phyloP scores from a whole-genome alignment of 768 basidiomycete species.

The Pisolithus microcarpus region DNA sequence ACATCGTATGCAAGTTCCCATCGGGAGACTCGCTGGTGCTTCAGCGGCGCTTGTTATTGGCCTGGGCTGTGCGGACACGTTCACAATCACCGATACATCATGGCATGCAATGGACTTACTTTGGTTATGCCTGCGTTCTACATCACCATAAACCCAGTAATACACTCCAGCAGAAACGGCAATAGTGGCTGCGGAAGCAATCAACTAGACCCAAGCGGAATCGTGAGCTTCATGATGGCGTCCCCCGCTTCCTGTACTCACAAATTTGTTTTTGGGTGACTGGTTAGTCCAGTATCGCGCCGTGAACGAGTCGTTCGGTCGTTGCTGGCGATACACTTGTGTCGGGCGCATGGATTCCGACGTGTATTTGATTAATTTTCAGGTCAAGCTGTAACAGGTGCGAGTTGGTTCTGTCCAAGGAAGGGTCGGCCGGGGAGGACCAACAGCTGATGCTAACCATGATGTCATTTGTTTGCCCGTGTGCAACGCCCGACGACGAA shows the following conservation, averaged over 20 bases:
- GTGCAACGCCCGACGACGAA: neutral
- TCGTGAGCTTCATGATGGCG: neutral
- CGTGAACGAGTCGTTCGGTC: slow-evolving; percentile 20
- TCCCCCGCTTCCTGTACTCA: slow-evolving; percentile 5
- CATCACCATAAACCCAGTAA: slow-evolving; percentile 31
- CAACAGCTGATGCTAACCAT: slow-evolving; percentile 8
- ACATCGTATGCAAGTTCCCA: neutral
- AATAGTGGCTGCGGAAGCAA: slow-evolving; percentile 21
- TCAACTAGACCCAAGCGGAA: slow-evolving; percentile 13
- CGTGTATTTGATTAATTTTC: neutral
- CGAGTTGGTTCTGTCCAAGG: neutral
- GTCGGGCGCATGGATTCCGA: slow-evolving; percentile 19
- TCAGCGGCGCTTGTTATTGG: slow-evolving; percentile 20
- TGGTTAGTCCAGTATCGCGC: slow-evolving; percentile 29
- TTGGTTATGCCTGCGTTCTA: slow-evolving; percentile 25
- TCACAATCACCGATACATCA: slow-evolving; percentile 2
- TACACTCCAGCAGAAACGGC: slow-evolving; percentile 27
- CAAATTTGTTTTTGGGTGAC: slow-evolving; percentile 26
- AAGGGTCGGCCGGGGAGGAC: neutral
- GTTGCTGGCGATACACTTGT: slow-evolving; percentile 15
- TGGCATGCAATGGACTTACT: slow-evolving; percentile 8
- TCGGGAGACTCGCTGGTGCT: slow-evolving; percentile 1
- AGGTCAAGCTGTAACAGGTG: neutral
- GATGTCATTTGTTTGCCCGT: slow-evolving; percentile 20
- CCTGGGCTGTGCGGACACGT: slow-evolving; percentile 5